Evolutionary conservation across 164 flowering plant species (phyloP).

Genomic region (Chloranthus sessilifolius): DNA sequence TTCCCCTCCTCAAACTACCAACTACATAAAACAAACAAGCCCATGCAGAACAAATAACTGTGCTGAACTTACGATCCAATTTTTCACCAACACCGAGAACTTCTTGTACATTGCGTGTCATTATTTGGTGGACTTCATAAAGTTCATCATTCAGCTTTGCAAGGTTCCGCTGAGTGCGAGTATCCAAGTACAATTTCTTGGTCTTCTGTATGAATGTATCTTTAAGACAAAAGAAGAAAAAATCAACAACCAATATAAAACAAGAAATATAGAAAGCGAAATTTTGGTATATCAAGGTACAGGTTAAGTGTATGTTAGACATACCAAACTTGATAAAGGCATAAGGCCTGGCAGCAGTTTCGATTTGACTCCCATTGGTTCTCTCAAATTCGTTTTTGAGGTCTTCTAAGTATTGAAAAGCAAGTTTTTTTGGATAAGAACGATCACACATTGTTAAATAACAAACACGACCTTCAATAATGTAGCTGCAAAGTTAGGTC

Average conservation of each 20-base stretch:
- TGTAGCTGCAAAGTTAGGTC: constrained; percentile 54
- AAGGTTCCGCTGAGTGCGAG: constrained; percentile 80
- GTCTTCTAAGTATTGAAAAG: constrained; percentile 85
- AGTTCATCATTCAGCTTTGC: constrained; percentile 90
- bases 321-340: constrained; percentile 89
- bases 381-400: constrained; percentile 90
- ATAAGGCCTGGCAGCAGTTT: constrained; percentile 95
- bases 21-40: too few species aligned
- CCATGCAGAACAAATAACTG: too few species aligned
- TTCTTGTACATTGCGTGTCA: constrained; percentile 97
- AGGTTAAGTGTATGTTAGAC: not conserved
- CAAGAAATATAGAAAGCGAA: not conserved
- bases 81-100: constrained; percentile 99
- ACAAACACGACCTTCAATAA: constrained; percentile 88
- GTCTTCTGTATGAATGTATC: constrained; percentile 94
- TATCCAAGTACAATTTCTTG: constrained; percentile 83
- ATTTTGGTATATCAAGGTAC: not conserved
- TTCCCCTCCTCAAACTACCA: too few species aligned
- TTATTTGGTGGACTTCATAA: constrained; percentile 92
- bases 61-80: constrained; percentile 86
- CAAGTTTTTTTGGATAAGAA: constrained; percentile 90
- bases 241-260: constrained; percentile 5
- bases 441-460: constrained; percentile 94
- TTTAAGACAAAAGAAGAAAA: constrained; percentile 21
- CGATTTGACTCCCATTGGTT: constrained; percentile 75